Percentiles rank a stretch among this genome's conserved stretches.
phyloP scores from a whole-genome alignment of 345 rosid genomes.

The Sonneratia alba region DNA sequence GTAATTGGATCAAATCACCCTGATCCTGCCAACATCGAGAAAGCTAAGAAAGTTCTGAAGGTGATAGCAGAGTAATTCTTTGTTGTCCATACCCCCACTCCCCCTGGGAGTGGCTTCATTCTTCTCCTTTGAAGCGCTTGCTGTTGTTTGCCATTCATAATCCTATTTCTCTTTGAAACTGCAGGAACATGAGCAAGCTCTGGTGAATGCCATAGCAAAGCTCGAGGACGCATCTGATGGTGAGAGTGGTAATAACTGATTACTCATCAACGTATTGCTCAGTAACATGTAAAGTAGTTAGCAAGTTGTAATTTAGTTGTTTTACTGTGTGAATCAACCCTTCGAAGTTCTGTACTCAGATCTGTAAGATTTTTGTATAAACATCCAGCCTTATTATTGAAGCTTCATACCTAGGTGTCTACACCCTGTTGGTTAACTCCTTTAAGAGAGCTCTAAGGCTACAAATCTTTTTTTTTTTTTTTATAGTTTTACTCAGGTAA shows the following conservation, averaged over 20 bases:
- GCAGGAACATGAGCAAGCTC: conserved; percentile 89
- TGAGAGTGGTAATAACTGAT: conserved; percentile 85
- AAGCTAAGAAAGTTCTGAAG: conserved; percentile 78
- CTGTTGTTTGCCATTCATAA: not conserved
- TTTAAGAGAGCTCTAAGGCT: not conserved
- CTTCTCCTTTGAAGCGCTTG: not conserved
- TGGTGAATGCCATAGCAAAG: conserved; percentile 75
- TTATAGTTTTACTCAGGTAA: too few species aligned
- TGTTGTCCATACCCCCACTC: not conserved
- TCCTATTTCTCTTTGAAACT: conserved; percentile 1
- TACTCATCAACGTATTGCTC: conserved; percentile 26
- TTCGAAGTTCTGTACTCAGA: not conserved
- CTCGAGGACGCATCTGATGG: conserved; percentile 90
- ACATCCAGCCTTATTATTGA: not conserved
- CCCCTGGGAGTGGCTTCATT: not conserved
- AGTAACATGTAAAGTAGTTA: not conserved
- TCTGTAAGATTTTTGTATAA: not conserved
- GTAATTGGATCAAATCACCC: conserved; percentile 68
- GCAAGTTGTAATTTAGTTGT: not conserved
- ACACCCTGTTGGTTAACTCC: too few species aligned
- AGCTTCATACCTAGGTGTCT: too few species aligned
- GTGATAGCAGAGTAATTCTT: conserved; percentile 29
- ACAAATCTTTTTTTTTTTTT: too few species aligned
- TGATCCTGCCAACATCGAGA: conserved; percentile 71
- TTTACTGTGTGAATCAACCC: not conserved